Evolutionary conservation across 306 rosid species (phyloP).

Genomic region (Delonix regia): DNA sequence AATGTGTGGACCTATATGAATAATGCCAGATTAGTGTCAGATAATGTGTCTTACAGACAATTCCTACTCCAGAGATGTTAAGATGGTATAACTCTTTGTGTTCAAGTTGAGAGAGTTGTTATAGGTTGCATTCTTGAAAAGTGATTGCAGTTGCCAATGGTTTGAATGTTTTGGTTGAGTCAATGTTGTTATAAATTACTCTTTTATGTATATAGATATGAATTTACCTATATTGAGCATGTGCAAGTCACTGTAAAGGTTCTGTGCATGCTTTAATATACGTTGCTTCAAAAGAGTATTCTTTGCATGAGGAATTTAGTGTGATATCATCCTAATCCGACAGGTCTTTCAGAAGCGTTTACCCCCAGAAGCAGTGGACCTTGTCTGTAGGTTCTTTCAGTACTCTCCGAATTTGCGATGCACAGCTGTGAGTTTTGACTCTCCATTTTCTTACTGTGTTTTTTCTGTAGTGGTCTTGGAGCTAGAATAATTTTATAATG

Average conservation of each 20-base stretch:
- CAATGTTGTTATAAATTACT: background rate
- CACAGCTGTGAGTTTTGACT: constrained; percentile 77
- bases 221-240: constrained; percentile 21
- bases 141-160: constrained; percentile 19
- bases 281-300: constrained; percentile 15
- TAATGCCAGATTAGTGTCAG: constrained; percentile 27
- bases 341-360: constrained; percentile 98
- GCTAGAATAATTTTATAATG: background rate
- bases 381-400: constrained; percentile 98
- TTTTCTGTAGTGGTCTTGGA: constrained; percentile 19
- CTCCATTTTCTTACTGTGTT: constrained; percentile 8
- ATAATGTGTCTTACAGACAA: background rate
- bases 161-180: constrained; percentile 13
- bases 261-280: background rate
- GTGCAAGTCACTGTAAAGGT: background rate
- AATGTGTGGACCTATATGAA: constrained; percentile 12
- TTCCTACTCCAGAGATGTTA: constrained; percentile 11
- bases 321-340: constrained; percentile 22
- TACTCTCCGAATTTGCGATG: constrained; percentile 98
- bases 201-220: background rate
- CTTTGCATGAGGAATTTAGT: constrained; percentile 28
- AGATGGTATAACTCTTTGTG: constrained; percentile 1
- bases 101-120: constrained; percentile 21
- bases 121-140: constrained; percentile 5
- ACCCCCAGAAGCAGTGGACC: constrained; percentile 99